Conservation (phyloP, 805 yeast genomes). For the Nakazawaea wyomingensis region DNA sequence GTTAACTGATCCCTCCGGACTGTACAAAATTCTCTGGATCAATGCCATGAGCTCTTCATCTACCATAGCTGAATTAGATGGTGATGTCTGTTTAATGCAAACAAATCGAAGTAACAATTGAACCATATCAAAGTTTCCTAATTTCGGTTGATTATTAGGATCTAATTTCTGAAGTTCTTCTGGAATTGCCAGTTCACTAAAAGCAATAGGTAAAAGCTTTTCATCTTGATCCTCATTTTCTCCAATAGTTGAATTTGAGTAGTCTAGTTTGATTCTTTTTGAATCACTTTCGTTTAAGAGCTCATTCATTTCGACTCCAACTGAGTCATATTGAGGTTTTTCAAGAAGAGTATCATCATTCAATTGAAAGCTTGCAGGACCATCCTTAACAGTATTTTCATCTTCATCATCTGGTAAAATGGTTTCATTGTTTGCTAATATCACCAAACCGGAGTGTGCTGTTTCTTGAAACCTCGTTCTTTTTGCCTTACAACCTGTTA, state of each 20-base stretch:
- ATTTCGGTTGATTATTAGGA: conserved; percentile 76
- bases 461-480: conserved; percentile 77
- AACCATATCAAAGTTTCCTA: conserved; percentile 65
- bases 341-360: conserved; percentile 78
- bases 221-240: conserved; percentile 22
- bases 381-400: conserved; percentile 17
- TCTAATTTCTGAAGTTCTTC: conserved; percentile 47
- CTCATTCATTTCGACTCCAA: conserved; percentile 41
- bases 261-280: conserved; percentile 39
- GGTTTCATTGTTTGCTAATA: conserved; percentile 57
- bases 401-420: conserved; percentile 17
- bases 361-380: conserved; percentile 55
- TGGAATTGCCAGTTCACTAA: conserved; percentile 62
- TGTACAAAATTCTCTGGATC: conserved; percentile 63
- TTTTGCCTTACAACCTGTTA: conserved; percentile 87
- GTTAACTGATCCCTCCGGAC: conserved; percentile 43
- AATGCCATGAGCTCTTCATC: conserved; percentile 82
- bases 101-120: conserved; percentile 67
- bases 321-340: conserved; percentile 61
- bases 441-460: conserved; percentile 67
- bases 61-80: conserved; percentile 62
- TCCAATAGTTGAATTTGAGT: conserved; percentile 16
- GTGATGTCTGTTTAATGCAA: conserved; percentile 62
- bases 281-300: conserved; percentile 27
- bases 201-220: conserved; percentile 57